Base-by-base conservation (phyloP, 1,284 basidiomycete genomes). In the Ceratobasidium sp. region DNA sequence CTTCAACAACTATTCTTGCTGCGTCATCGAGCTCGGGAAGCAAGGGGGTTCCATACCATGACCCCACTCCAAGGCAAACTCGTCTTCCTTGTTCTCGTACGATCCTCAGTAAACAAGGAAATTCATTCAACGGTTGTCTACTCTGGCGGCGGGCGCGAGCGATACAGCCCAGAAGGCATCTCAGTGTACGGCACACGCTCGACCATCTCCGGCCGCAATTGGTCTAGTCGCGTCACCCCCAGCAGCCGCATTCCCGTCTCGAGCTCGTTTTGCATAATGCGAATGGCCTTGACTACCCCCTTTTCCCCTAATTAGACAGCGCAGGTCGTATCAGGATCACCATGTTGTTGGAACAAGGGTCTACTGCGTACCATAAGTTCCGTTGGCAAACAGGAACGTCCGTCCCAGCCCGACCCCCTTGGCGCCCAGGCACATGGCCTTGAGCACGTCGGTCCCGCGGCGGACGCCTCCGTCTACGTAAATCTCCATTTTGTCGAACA, bases 401-500 rank as follows among this genome's bases (percentile, higher is more conserved):
- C 87, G 80, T 0, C 87, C 87, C 2, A 88, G 71, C 0, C 87
- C 87, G 0, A 87, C 86, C 0, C 84, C 87, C 75, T 83, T 87
- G 0, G 87, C 87, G 13, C 87, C 87, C 13, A 88, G 79, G 8
- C 84, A 85, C 0, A 88, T 79, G 2, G 86, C 86, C 79, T 88
- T 88, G 75, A 88, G 81, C n/a, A 88, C 85, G 74, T 86, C 85
- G 0, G 85, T 84, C 22, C 86, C 87, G 1, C 84, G 78, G 48
- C 85, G 80, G 34, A 87, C 83, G 16, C 87, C 87, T 1, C 87
- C 86, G 75, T 88, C 87, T 51, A 87, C 80, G 78, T 84, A 86
- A 41, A 88, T 81, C 65, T 88, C 86, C 74, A 86, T 77, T 78
- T 84, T 82, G 29, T 82, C 77, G 66, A 87, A 83, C 14, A 86